Evolutionary conservation across 2,329 filamentous ascomycete species (phyloP).

Genomic region (Calonectria multiphialidica): DNA sequence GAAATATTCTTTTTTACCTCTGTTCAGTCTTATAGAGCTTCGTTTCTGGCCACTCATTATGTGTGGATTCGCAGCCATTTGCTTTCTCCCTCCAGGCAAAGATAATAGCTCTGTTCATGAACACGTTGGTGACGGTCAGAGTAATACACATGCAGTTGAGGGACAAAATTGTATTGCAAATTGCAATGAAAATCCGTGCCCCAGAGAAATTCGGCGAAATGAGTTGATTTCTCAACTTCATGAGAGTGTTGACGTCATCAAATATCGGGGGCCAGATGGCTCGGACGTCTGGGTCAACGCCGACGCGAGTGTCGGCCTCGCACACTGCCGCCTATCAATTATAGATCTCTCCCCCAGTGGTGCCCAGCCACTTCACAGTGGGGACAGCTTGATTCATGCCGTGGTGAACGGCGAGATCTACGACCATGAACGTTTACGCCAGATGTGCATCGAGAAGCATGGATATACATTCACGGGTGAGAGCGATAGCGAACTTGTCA

Average conservation of each 20-base stretch:
- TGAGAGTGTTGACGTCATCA: not conserved
- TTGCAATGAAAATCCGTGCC: not conserved
- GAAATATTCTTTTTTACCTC: not conserved
- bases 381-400: slow-evolving; percentile 58
- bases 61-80: not conserved
- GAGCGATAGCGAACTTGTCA: slow-evolving; percentile 1
- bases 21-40: not conserved
- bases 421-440: slow-evolving; percentile 53
- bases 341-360: slow-evolving; percentile 63
- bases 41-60: not conserved
- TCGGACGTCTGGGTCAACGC: slow-evolving; percentile 1
- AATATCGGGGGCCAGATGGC: slow-evolving; percentile 5
- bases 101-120: not conserved
- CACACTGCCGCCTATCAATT: slow-evolving; percentile 58
- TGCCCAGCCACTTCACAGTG: slow-evolving; percentile 58
- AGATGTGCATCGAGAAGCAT: not conserved
- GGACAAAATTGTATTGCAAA: not conserved
- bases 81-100: not conserved
- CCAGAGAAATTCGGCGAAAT: not conserved
- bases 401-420: slow-evolving; percentile 74
- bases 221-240: not conserved
- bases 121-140: not conserved
- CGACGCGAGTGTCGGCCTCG: not conserved
- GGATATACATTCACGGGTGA: not conserved
- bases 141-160: not conserved